phyloP scores from a whole-genome alignment of 495 filamentous ascomycete genomes.

The Xylaria longipes region DNA sequence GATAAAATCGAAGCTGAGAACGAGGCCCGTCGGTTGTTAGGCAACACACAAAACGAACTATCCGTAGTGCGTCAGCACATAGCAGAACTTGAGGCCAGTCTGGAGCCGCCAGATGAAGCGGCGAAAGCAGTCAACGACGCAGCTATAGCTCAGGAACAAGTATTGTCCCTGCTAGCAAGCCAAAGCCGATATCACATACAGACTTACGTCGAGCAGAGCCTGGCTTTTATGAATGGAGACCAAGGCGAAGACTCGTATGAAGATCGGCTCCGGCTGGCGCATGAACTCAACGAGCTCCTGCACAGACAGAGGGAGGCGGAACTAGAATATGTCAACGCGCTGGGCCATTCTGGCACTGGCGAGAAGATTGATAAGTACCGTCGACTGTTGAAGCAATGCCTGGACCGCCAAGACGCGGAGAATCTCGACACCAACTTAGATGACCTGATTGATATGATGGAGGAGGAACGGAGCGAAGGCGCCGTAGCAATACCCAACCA shows the following conservation, averaged over 20 bases:
- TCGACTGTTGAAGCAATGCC: slow-evolving; percentile 51
- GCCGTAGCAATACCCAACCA: slow-evolving; percentile 26
- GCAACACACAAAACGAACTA: slow-evolving; percentile 61
- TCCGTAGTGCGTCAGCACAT: slow-evolving; percentile 55
- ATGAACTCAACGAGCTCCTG: slow-evolving; percentile 46
- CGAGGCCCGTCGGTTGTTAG: slow-evolving; percentile 63
- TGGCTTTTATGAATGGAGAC: slow-evolving; percentile 46
- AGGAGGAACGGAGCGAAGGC: slow-evolving; percentile 49
- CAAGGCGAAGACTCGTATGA: slow-evolving; percentile 41
- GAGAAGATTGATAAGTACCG: slow-evolving; percentile 58
- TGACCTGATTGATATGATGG: slow-evolving; percentile 59
- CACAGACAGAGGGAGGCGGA: slow-evolving; percentile 48
- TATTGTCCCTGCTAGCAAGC: slow-evolving; percentile 47
- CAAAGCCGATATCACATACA: slow-evolving; percentile 52
- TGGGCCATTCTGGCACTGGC: slow-evolving; percentile 51
- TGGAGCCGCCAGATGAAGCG: slow-evolving; percentile 53
- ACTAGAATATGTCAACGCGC: slow-evolving; percentile 54
- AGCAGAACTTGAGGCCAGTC: slow-evolving; percentile 51
- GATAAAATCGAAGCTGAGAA: slow-evolving; percentile 64
- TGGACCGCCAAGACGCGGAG: slow-evolving; percentile 54
- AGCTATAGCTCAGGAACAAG: slow-evolving; percentile 40
- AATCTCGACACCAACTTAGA: slow-evolving; percentile 55
- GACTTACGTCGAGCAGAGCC: slow-evolving; percentile 40
- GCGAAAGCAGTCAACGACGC: slow-evolving; percentile 48
- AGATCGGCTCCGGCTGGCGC: slow-evolving; percentile 46